phyloP scores from a whole-genome alignment of 148 eudicot species.

The Mesembryanthemum crystallinum region DNA sequence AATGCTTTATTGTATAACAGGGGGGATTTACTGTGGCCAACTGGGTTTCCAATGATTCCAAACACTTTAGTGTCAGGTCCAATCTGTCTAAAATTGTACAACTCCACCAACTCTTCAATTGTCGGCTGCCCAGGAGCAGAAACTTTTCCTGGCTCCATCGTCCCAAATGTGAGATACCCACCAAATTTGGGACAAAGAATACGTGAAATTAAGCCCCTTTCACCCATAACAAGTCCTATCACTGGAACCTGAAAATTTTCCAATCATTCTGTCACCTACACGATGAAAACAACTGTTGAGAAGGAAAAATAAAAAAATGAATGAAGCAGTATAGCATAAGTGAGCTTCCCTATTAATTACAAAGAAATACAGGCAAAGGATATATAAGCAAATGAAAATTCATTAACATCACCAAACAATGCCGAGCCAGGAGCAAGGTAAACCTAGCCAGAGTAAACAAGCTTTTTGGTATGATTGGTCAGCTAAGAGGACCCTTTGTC shows the following conservation, averaged over 20 bases:
- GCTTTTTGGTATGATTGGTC: not conserved
- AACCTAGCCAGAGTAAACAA: not conserved
- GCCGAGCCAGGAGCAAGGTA: not conserved
- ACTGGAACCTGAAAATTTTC: slow-evolving; percentile 52
- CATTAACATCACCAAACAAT: not conserved
- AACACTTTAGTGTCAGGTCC: slow-evolving; percentile 62
- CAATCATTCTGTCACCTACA: slow-evolving; percentile 1
- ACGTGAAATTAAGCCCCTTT: slow-evolving; percentile 63
- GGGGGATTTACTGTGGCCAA: slow-evolving; percentile 72
- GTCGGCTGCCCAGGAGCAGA: slow-evolving; percentile 87
- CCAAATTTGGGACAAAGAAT: slow-evolving; percentile 73
- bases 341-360: not conserved
- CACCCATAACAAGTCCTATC: slow-evolving; percentile 78
- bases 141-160: slow-evolving; percentile 52
- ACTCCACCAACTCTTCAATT: slow-evolving; percentile 50
- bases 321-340: not conserved
- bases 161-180: slow-evolving; percentile 73
- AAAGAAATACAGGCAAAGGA: not conserved
- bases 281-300: too few species aligned
- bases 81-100: slow-evolving; percentile 63
- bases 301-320: not conserved
- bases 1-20: slow-evolving; percentile 55
- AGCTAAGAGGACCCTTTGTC: not conserved
- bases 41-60: slow-evolving; percentile 75
- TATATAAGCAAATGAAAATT: not conserved